Base-by-base conservation (phyloP, 805 yeast species). In the Lipomyces starkeyi region DNA sequence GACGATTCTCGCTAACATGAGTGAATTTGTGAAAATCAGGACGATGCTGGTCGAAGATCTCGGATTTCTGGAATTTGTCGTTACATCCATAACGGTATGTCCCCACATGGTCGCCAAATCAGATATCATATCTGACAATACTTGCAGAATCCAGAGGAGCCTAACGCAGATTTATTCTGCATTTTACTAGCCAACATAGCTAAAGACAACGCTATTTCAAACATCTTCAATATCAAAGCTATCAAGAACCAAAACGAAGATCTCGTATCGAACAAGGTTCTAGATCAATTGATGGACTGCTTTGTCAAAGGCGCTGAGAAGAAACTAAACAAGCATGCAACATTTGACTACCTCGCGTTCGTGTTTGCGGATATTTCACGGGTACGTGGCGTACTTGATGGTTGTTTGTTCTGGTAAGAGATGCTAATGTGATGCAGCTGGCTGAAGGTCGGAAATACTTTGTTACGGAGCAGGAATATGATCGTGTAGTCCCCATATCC, bases 361-460 rank as follows among this genome's bases (percentile, higher is more conserved):
- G 91, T 91, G 76, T 93, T 95, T 79, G 93, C 97, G 14, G 98
- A 94, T 76, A 81, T 92, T 58, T 91, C 98, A 1, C 85, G 97
- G 73, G 90, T 88, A 27, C n/a, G 62, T 43, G 40, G 40, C 40
- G 14, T 37, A 37, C 17, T 4, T 37, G 40, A 22, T 9, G 3
- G 61, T 9, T 37, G 27, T 3, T 53, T 53, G 32, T 29, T 29
- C 4, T 20, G 54, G n/a, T 22, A 53, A 9, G 27, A 53, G 20
- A 58, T 9, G 9, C 29, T 29, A 55, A 60, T 57, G n/a, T 43
- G 57, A 3, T 37, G 34, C n/a, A 57, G 62, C 56, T 64, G 32
- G 61, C 61, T 20, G 66, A 71, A 14, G 81, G 81, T 29, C 86
- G 97, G 77, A 83, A 85, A 58, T 93, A 92, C 78, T 91, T 93